phyloP scores from a whole-genome alignment of 805 yeast species.

The Scheffersomyces coipomensis region DNA sequence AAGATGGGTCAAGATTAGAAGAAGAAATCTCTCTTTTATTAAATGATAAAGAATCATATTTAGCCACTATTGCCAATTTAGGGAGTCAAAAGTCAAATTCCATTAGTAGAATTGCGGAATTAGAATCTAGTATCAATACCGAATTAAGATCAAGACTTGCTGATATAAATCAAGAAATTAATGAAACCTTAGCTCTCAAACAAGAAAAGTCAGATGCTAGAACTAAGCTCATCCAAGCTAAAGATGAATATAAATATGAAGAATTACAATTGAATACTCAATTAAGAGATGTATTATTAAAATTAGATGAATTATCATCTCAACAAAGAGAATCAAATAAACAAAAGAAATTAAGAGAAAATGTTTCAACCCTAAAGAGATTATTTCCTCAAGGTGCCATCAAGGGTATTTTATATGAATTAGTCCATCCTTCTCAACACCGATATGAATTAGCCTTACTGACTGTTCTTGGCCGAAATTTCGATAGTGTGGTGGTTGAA shows the following conservation, averaged over 20 bases:
- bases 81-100: constrained; percentile 33
- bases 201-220: constrained; percentile 23
- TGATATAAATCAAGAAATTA: constrained; percentile 27
- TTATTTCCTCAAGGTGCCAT: constrained; percentile 76
- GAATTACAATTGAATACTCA: constrained; percentile 65
- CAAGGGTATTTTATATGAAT: constrained; percentile 74
- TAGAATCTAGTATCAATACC: constrained; percentile 32
- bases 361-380: constrained; percentile 64
- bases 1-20: constrained; percentile 57
- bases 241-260: constrained; percentile 37
- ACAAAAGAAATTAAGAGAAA: constrained; percentile 71
- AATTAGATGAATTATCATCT: constrained; percentile 72
- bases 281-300: constrained; percentile 56
- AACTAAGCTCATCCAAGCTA: constrained; percentile 27
- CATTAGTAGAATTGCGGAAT: constrained; percentile 35
- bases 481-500: constrained; percentile 85
- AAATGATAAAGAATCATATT: constrained; percentile 45
- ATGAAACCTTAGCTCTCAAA: constrained; percentile 27
- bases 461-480: constrained; percentile 72
- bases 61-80: constrained; percentile 20
- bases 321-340: constrained; percentile 71
- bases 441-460: constrained; percentile 73
- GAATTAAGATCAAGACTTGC: constrained; percentile 35
- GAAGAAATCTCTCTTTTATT: constrained; percentile 42
- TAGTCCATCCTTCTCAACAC: constrained; percentile 73